These are phyloP conservation scores for Astraeus odoratus DNA, from an alignment of 768 basidiomycete genomes.

Conservation along the genomic window DNA sequence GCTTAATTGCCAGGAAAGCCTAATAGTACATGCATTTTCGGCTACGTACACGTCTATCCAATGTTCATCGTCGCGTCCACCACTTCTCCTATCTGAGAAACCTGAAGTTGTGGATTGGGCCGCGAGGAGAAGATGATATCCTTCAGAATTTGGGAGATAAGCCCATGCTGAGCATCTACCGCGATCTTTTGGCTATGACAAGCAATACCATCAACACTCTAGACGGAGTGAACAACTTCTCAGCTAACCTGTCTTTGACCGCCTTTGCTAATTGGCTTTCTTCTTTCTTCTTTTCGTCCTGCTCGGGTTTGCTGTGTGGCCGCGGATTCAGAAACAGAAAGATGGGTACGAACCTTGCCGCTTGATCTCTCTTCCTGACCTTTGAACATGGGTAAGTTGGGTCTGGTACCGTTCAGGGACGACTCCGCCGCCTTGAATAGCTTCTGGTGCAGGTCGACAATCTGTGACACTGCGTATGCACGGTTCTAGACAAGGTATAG, in stretches of 20 bases:
- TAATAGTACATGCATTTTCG: too few species aligned
- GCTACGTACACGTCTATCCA: conserved; percentile 5
- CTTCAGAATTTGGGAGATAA: conserved; percentile 90
- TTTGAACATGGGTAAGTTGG: conserved; percentile 46
- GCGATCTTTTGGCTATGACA: conserved; percentile 73
- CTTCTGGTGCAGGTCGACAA: conserved; percentile 87
- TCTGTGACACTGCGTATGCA: conserved; percentile 87
- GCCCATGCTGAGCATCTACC: conserved; percentile 86
- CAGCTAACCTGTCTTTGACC: conserved; percentile 78
- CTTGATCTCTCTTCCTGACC: conserved; percentile 38
- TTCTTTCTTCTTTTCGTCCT: conserved; percentile 77
- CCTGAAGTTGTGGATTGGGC: conserved; percentile 23
- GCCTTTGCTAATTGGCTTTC: conserved; percentile 83
- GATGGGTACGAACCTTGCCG: conserved; percentile 34
- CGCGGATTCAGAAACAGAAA: background rate
- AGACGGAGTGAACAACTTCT: background rate
- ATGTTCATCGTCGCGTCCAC: conserved; percentile 33
- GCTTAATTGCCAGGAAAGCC: too few species aligned
- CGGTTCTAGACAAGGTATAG: conserved; percentile 57
- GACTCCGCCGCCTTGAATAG: conserved; percentile 61
- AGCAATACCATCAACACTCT: background rate
- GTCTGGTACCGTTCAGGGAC: conserved; percentile 53
- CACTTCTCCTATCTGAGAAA: conserved; percentile 21
- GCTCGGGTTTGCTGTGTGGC: conserved; percentile 13
- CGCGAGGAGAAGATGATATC: conserved; percentile 78